A percentile compares a stretch with the other conserved stretches of the same genome.
Conservation (phyloP, 83 land plant genomes). For the Picea abies region DNA sequence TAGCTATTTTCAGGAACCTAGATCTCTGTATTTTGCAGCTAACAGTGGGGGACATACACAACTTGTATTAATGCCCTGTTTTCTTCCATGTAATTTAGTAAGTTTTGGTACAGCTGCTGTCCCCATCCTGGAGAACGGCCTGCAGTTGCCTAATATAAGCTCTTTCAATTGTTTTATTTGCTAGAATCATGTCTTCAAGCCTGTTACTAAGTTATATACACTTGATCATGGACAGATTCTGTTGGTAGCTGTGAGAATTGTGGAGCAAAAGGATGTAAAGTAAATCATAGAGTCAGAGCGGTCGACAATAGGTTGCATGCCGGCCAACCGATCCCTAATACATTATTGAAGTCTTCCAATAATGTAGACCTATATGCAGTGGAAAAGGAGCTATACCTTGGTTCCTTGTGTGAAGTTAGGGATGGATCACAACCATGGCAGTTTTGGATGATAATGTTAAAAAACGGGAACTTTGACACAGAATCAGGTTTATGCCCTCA, state of each 20-base stretch:
- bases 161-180: neutral
- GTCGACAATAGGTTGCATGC: neutral
- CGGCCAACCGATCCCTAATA: neutral
- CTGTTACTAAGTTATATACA: neutral
- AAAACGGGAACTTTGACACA: conserved; percentile 48
- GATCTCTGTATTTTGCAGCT: neutral
- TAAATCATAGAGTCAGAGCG: neutral
- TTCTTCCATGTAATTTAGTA: neutral
- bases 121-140: neutral
- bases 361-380: conserved; percentile 30
- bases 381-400: conserved; percentile 43
- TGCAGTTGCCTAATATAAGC: neutral
- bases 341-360: neutral
- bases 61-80: neutral
- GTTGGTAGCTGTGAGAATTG: neutral
- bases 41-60: neutral
- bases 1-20: too few relatives aligned
- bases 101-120: neutral
- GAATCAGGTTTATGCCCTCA: conserved; percentile 49
- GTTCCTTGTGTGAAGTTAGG: conserved; percentile 23
- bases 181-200: neutral
- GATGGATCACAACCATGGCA: conserved; percentile 35
- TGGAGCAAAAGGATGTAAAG: neutral
- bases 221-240: neutral
- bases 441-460: conserved; percentile 55